phyloP scores from a whole-genome alignment of 371 early-diverging fungal species.

The Choanephora cucurbitarum region DNA sequence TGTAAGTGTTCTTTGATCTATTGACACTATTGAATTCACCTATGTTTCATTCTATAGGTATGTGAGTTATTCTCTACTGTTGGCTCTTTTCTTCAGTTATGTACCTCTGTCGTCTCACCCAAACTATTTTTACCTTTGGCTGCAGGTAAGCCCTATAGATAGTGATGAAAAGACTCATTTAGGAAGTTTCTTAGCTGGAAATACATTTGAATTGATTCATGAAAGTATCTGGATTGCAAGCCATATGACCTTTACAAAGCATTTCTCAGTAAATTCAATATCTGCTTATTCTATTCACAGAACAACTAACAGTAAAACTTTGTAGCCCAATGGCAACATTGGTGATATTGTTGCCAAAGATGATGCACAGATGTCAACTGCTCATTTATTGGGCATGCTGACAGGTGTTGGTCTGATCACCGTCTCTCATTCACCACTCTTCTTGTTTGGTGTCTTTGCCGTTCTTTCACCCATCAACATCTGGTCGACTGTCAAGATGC shows the following conservation, averaged over 20 bases:
- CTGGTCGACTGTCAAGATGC: conserved; percentile 52
- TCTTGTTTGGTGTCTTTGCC: conserved; percentile 60
- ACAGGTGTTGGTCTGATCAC: conserved; percentile 63
- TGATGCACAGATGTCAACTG: conserved; percentile 74
- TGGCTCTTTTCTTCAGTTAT: conserved; percentile 64
- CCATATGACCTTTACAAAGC: conserved; percentile 75
- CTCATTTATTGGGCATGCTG: conserved; percentile 68
- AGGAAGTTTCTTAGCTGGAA: conserved; percentile 36
- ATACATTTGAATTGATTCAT: conserved; percentile 63
- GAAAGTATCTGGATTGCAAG: conserved; percentile 70
- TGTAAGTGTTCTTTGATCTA: conserved; percentile 33
- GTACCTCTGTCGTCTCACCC: conserved; percentile 56
- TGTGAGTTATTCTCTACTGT: conserved; percentile 51
- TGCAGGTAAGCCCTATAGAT: conserved; percentile 31
- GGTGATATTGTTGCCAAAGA: conserved; percentile 76
- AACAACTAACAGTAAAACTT: background rate
- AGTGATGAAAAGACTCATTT: background rate
- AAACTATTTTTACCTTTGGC: conserved; percentile 63
- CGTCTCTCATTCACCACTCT: conserved; percentile 58
- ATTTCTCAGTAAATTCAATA: conserved; percentile 62
- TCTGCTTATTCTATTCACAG: background rate
- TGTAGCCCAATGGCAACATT: conserved; percentile 59
- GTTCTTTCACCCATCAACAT: conserved; percentile 63
- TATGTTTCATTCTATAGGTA: conserved; percentile 30
- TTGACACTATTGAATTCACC: background rate